Evolutionary conservation across 1,284 basidiomycete genomes (phyloP), one percentile per base, ranked within the genome.

Genomic region (Ustilago hordei): DNA sequence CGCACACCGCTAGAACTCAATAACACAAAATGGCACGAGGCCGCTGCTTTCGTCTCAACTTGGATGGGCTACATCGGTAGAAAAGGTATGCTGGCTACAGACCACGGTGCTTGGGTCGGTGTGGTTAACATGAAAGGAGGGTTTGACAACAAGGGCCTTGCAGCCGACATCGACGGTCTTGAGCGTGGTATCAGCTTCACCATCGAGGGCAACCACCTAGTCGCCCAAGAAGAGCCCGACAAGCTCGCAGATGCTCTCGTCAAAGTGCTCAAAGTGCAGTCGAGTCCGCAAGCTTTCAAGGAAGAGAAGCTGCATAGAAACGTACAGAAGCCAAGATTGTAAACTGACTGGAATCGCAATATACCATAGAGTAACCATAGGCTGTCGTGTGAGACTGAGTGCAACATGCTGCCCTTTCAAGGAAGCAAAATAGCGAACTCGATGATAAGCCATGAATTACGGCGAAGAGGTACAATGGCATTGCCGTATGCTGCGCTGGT

Each of bases 11-110:
- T 78, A 11, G 78, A 76, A 55, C 74, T 84, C 3, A 73, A 75
- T 61, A 83, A 81, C 54, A 60, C 69, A 43, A 83, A 81, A 34
- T 80, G 81, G 75, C 76, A 78, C 56, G 84, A 85, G 59, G 78
- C 81, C 3, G 75, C 70, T 4, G 79, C 77, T 8, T 85, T 84
- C 55, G 60, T 55, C 8, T 45, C 64, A 13, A 74, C 78, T 0
- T 78, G 68, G 56, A 71, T 74, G 69, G 48, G 75, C 2, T 59
- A 57, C 28, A 75, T 70, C n/a, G 71, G 60, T 4, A 58, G 64
- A 23, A 56, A 43, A 32, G 60, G 41, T 2, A 53, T 75, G 63
- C 45, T 71, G 12, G 55, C 48, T 0, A 62, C 61, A 12, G 55
- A 69, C 23, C 59, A 69, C 28, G 57, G 64, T 7, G 72, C 69